Conservation (phyloP, 2,329 filamentous ascomycete species). For the Aspergillus caelatus region DNA sequence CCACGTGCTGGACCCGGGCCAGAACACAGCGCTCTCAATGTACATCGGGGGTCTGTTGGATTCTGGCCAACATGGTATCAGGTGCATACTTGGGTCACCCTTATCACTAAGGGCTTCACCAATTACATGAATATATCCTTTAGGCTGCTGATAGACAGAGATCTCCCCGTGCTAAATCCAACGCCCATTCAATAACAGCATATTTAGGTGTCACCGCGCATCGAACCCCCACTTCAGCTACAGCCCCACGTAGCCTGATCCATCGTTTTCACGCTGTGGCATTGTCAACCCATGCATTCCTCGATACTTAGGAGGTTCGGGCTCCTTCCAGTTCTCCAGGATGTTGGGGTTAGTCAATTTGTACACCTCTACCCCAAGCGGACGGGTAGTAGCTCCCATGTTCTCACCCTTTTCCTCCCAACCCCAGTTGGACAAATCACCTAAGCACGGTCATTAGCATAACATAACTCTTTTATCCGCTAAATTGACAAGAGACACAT, state of each 20-base stretch:
- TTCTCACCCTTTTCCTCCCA: conserved; percentile 65
- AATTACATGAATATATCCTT: not conserved
- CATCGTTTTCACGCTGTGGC: conserved; percentile 40
- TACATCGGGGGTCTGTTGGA: not conserved
- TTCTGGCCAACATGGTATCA: not conserved
- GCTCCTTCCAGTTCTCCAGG: conserved; percentile 65
- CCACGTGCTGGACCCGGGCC: not conserved
- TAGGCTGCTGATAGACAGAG: not conserved
- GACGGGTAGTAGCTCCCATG: conserved; percentile 71
- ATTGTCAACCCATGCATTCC: conserved; percentile 68
- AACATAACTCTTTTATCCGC: not conserved
- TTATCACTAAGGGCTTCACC: not conserved
- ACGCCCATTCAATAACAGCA: not conserved
- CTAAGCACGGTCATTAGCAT: conserved; percentile 27
- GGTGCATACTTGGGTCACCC: not conserved
- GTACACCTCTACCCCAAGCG: conserved; percentile 74
- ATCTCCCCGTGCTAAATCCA: not conserved
- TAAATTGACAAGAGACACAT: conserved; percentile 13
- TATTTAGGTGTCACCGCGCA: no score
- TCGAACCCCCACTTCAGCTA: conserved; percentile 9
- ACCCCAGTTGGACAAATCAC: conserved; percentile 79
- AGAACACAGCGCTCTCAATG: not conserved
- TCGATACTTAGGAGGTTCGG: conserved; percentile 62
- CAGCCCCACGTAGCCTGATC: conserved; percentile 28
- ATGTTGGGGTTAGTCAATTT: conserved; percentile 58